phyloP scores from a whole-genome alignment of 2,329 filamentous ascomycete species.

The Verticillium dahliae region DNA sequence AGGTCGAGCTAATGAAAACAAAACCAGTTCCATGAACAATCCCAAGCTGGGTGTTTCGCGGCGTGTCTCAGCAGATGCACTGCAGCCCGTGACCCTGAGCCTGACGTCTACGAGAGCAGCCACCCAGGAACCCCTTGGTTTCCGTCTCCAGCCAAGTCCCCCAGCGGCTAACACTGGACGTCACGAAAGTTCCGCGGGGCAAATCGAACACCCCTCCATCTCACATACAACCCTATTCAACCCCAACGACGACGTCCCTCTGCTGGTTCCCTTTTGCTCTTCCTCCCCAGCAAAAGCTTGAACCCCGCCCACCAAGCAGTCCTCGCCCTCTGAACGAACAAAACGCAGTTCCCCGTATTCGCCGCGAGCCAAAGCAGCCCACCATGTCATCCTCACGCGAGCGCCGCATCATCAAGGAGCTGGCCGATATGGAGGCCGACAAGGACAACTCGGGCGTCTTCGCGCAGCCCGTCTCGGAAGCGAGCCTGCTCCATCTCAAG shows the following conservation, averaged over 20 bases:
- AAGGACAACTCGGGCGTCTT: conserved; percentile 65
- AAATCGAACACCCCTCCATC: not conserved
- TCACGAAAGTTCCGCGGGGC: not conserved
- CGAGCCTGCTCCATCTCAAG: conserved; percentile 73
- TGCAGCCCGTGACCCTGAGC: not conserved
- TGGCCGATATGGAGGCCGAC: conserved; percentile 70
- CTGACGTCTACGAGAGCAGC: not conserved
- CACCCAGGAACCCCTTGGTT: not conserved
- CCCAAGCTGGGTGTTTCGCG: not conserved
- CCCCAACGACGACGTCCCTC: not conserved
- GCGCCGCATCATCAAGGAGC: conserved; percentile 66
- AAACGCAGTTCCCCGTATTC: no score
- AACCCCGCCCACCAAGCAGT: not conserved
- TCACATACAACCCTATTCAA: not conserved
- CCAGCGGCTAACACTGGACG: not conserved
- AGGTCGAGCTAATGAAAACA: no score
- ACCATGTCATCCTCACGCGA: conserved; percentile 45
- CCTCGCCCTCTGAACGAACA: not conserved
- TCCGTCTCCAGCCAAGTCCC: not conserved
- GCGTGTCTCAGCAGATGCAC: not conserved
- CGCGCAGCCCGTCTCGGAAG: conserved; percentile 56
- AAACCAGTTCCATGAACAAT: no score
- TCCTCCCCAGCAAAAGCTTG: no score
- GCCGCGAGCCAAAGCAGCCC: not conserved
- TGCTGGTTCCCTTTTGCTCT: not conserved